phyloP scores from a whole-genome alignment of 768 basidiomycete genomes.

The Chalciporus chontae region DNA sequence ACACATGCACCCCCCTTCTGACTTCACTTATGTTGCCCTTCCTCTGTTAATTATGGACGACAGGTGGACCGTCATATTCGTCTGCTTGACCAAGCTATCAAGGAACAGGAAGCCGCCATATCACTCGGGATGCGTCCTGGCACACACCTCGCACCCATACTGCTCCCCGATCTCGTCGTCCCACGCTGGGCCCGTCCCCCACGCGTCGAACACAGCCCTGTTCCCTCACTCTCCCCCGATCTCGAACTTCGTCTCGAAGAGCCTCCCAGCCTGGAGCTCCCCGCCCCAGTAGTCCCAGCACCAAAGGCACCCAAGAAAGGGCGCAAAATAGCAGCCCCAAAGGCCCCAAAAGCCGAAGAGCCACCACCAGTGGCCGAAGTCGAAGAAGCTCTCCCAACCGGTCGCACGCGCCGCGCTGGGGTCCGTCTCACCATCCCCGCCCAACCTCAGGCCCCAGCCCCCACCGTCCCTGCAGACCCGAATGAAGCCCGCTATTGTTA shows the following conservation, averaged over 20 bases:
- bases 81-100: slow-evolving; percentile 71
- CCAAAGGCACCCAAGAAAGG: slow-evolving; percentile 22
- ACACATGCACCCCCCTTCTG: background rate
- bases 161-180: slow-evolving; percentile 60
- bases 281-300: slow-evolving; percentile 8
- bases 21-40: background rate
- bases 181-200: slow-evolving; percentile 50
- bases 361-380: slow-evolving; percentile 2
- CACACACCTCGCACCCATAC: slow-evolving; percentile 49
- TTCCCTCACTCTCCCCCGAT: slow-evolving; percentile 34
- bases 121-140: slow-evolving; percentile 51
- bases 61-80: slow-evolving; percentile 81
- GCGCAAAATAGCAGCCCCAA: slow-evolving; percentile 17
- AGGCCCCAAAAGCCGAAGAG: slow-evolving; percentile 14
- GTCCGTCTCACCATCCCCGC: slow-evolving; percentile 38
- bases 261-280: slow-evolving; percentile 6
- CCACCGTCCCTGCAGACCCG: slow-evolving; percentile 33
- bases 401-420: slow-evolving; percentile 23
- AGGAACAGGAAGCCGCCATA: slow-evolving; percentile 55
- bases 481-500: slow-evolving; percentile 72
- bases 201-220: slow-evolving; percentile 42
- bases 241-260: slow-evolving; percentile 19
- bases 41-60: slow-evolving; percentile 3
- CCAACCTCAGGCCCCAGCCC: slow-evolving; percentile 14
- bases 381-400: slow-evolving; percentile 6